Evolutionary conservation across 73 alveolate species (phyloP).

Genomic region (Tetrahymena malaccensis): DNA sequence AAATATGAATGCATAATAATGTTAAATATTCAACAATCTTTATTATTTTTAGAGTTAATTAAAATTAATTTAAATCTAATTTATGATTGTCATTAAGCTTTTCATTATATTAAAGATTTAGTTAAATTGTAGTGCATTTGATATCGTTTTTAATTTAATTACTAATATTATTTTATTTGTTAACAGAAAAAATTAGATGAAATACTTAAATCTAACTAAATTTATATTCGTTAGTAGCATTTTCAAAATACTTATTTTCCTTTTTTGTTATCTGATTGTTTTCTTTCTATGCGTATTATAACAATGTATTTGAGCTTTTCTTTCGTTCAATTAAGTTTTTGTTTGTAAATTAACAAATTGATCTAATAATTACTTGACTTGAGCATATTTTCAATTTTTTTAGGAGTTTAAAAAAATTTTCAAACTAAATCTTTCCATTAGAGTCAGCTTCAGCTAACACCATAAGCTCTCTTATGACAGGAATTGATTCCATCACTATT

Average conservation of each 20-base stretch:
- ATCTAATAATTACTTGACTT: background rate
- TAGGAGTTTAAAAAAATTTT: background rate
- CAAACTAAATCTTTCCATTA: background rate
- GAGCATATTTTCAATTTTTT: background rate
- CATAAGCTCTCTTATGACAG: background rate
- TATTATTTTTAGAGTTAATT: background rate
- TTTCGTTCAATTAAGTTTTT: background rate
- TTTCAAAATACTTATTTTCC: background rate
- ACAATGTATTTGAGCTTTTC: no score
- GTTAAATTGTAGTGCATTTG: no score
- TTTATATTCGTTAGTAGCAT: background rate
- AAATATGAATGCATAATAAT: no score
- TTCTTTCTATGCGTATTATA: no score
- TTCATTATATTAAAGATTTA: no score
- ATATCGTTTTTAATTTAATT: no score
- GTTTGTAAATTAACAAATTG: background rate
- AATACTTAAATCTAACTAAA: background rate
- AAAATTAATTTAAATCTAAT: no score
- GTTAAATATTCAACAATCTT: no score
- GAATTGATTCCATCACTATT: background rate
- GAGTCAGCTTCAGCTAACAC: background rate
- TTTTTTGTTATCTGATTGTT: no score
- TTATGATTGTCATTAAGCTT: background rate
- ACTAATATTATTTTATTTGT: no score
- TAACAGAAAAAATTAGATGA: background rate